Evolutionary conservation across 139 green algal genomes (phyloP), one percentile per base, ranked within the genome.

Genomic region (Mesotaenium endlicherianum): DNA sequence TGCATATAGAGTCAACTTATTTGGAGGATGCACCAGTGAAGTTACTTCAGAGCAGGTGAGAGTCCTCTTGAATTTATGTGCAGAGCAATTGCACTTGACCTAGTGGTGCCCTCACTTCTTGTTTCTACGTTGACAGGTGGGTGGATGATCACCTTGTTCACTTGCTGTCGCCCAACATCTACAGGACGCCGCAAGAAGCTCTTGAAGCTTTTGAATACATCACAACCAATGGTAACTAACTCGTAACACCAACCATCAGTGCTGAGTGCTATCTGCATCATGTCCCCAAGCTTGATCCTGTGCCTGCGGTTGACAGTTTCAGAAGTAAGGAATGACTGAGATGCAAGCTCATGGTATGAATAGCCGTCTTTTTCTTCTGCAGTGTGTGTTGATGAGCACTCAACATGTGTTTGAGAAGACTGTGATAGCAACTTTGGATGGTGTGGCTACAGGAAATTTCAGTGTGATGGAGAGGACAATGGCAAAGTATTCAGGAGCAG

Each of bases 121-220:
- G 53, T 64, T 64, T 64, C 53, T 64, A 64, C 26, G 20, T 64
- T 64, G 53, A 64, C 68, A 76, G 79, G 26, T 99, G 96, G 96
- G 95, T 97, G 77, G 94, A 99, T 74, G 92, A 95, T 1, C 88
- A 92, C 60, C 89, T 98, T 49, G 95, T 99, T 39, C 93, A 95
- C 87, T 81, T 97, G 38, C 83, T 99, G 34, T 98, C 96, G 17
- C 92, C 95, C 55, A 99, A 99, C 92, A 98, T 99, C 83, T 99
- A 99, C 90, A 91, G 95, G 84, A 96, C 88, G 58, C 93, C 90
- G 86, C 86, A 85, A 90, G 89, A 94, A 88, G 71, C 90, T 3
- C 50, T 85, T 11, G 79, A 91, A 30, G 74, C 72, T 1, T 92
- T 93, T 53, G 88, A 93, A 31, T 93, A 93, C 83, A 91, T 92